Conservation (phyloP, 164 flowering plant genomes). For the Kingdonia uniflora region DNA sequence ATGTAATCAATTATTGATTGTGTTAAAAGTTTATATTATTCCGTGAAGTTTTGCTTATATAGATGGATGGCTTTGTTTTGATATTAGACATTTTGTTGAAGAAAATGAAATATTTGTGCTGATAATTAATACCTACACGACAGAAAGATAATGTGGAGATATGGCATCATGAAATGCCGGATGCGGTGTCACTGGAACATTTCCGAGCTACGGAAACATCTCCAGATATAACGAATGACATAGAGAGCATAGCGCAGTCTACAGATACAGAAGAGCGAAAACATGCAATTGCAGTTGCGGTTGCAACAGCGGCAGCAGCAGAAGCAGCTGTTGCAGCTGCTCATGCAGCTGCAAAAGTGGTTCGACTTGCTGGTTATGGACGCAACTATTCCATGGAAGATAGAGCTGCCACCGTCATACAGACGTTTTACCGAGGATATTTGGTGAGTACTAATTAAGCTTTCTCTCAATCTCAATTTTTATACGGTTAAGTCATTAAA, state of each 20-base stretch:
- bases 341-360: constrained; percentile 85
- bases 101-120: too few species aligned
- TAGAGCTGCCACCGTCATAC: constrained; percentile 72
- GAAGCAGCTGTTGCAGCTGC: constrained; percentile 93
- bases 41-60: too few species aligned
- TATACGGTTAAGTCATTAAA: too few species aligned
- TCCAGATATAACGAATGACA: constrained; percentile 40
- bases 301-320: constrained; percentile 88
- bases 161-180: constrained; percentile 60
- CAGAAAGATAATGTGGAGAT: constrained; percentile 48
- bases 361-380: constrained; percentile 64
- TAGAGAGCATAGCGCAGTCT: constrained; percentile 37
- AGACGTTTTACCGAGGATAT: constrained; percentile 79
- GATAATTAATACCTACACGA: too few species aligned
- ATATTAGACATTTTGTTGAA: too few species aligned
- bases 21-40: too few species aligned
- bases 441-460: constrained; percentile 49
- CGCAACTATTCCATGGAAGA: constrained; percentile 64
- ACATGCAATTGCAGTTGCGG: constrained; percentile 79
- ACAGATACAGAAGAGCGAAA: constrained; percentile 37
- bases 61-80: too few species aligned
- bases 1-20: too few species aligned
- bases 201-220: constrained; percentile 64
- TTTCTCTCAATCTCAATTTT: too few species aligned
- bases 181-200: constrained; percentile 72